Evolutionary conservation across 352 stramenopile species (phyloP), one percentile per base, ranked within the genome.

Genomic region (Phytophthora cactorum): DNA sequence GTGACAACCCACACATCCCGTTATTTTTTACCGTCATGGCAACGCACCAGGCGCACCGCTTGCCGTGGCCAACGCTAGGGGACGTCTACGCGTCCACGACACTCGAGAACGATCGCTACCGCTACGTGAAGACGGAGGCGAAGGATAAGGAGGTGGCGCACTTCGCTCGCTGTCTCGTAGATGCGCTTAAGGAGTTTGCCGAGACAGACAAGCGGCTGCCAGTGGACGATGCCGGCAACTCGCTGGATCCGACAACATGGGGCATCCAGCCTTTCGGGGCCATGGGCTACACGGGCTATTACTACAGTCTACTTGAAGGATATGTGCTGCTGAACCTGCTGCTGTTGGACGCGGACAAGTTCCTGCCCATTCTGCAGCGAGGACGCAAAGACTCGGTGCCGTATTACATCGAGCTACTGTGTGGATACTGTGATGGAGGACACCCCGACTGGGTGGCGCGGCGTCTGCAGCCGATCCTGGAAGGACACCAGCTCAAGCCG

Each of bases 321-420:
- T 81, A 81, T 57, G 59, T 79, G 29, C 38, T 69, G 22, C 56
- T 81, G 43, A 81, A 81, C 27, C 44, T 81, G 43, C 39, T 77
- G 29, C 67, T 81, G 31, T 53, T 62, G 46, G 70, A 79, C 29
- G 41, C 59, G 17, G 49, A 72, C 34, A 60, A 53, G 41, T 74
- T 72, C 22, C 45, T 68, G 36, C 47, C 56, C 0, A 63, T 77
- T 46, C n/a, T 78, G 11, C 66, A 74, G 53, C 49, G 44, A 49
- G 54, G 60, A 43, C 36, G 2, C 2, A 2, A 4, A 4, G 44
- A 52, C 15, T 44, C 12, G 8, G 28, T 43, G 17, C 56, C 53
- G 49, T 54, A 70, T 46, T 59, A 52, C 22, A 45, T 74, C 25
- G 2, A 15, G 15, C 17, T 69, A 11, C 49, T 74, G 8, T 74